Base-by-base conservation (phyloP, 2,329 filamentous ascomycete species). In the Elsinoe necatrix region DNA sequence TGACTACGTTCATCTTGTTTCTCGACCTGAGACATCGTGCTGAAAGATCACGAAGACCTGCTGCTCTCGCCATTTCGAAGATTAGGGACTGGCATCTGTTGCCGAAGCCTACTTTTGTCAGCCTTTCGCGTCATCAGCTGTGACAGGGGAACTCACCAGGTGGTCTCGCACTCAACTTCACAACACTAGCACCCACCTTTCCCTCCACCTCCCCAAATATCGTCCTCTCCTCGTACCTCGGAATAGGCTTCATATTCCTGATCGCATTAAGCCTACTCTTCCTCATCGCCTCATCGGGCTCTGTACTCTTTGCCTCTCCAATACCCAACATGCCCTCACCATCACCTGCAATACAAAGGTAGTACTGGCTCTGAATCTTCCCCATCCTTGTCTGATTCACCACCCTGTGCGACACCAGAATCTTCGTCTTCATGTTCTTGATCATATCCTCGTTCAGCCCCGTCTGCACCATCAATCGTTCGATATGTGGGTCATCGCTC, bases 1-100 rank as follows among this genome's bases (percentile, higher is more conserved):
- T 96, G 74, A 95, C 87, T 16, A 91, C 89, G 77, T 98, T 98
- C 90, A 97, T 95, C 64, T 90, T 89, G 78, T 95, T 97, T 66
- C 91, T 83, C 61, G 89, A 89, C 45, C 92, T 86, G 35, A 85
- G 84, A 61, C 95, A 91, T 63, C 81, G 81, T 50, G 89, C 91
- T 14, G 90, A 81, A 31, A 98, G 81, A 70, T 98, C 93, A 61
- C 85, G 79, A 66, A 98, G 89, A 62, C 93, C 93, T 39, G 84
- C 87, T 50, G 85, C 84, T 61, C 89, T 86, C 68, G 88, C 91
- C 77, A 98, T 90, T 72, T 98, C 92, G 73, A 91, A 97, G 71
- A 98, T 92, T 62, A 90, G 82, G 68, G 88, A 83, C 65, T 95
- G 89, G 69, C 88, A 89, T 66, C 93, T 89, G 63, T 97, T 85